Evolutionary conservation across 345 rosid species (phyloP).

Genomic region (Pugionium dolabratum): DNA sequence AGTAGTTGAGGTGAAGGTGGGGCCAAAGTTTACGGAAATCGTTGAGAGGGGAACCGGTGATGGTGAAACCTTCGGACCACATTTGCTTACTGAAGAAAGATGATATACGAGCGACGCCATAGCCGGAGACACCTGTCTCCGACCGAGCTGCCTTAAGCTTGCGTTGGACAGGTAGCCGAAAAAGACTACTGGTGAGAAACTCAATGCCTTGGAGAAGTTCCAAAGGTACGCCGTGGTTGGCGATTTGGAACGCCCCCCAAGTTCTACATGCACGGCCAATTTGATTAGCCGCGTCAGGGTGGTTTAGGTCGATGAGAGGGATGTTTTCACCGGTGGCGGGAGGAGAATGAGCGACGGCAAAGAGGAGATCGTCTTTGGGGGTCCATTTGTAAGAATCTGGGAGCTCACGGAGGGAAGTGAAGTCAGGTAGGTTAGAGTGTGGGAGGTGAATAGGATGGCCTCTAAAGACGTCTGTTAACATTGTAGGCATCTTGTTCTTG

Average conservation of each 20-base stretch:
- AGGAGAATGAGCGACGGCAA: conserved; percentile 28
- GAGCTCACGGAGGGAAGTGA: conserved; percentile 45
- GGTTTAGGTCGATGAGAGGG: conserved; percentile 59
- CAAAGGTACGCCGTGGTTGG: conserved; percentile 59
- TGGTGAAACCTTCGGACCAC: conserved; percentile 98
- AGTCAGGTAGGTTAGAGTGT: conserved; percentile 58
- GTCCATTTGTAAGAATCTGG: conserved; percentile 67
- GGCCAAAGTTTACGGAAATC: conserved; percentile 82
- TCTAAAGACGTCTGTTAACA: conserved; percentile 53
- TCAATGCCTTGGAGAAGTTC: conserved; percentile 52
- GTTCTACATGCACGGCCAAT: conserved; percentile 60
- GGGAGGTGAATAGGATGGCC: conserved; percentile 56
- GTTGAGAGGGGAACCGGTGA: conserved; percentile 60
- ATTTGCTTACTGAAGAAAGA: conserved; percentile 65
- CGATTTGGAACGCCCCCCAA: conserved; percentile 76
- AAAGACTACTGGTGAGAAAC: conserved; percentile 54
- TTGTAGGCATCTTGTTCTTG: conserved; percentile 37
- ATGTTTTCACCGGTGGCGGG: conserved; percentile 34
- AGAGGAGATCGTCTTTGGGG: conserved; percentile 33
- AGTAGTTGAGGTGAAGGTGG: conserved; percentile 48
- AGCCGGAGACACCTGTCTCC: conserved; percentile 59
- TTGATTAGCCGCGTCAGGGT: conserved; percentile 44
- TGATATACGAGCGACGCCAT: conserved; percentile 71
- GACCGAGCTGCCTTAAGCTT: conserved; percentile 62
- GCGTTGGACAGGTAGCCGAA: conserved; percentile 59